Evolutionary conservation across 371 early-diverging fungal species (phyloP).

Genomic region (Mucor circinelloides): DNA sequence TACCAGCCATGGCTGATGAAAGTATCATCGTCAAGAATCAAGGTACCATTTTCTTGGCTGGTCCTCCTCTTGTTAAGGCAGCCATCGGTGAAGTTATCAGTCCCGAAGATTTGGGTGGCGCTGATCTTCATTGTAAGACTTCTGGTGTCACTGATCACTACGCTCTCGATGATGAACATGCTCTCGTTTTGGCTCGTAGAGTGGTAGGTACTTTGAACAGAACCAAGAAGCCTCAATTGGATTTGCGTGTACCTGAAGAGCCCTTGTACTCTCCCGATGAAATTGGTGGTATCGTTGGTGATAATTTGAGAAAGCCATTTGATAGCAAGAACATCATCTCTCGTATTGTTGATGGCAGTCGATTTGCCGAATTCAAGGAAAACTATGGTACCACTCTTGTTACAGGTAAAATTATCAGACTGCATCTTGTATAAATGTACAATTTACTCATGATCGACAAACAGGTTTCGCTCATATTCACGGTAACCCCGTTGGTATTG

Average conservation of each 20-base stretch:
- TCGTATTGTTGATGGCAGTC: constrained; percentile 93
- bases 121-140: constrained; percentile 94
- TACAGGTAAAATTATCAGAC: constrained; percentile 61
- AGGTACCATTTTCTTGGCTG: constrained; percentile 97
- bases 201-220: constrained; percentile 87
- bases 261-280: constrained; percentile 88
- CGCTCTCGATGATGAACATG: constrained; percentile 92
- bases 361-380: constrained; percentile 95
- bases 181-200: constrained; percentile 85
- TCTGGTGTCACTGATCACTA: constrained; percentile 97
- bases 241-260: constrained; percentile 63
- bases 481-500: constrained; percentile 94
- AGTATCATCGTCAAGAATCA: constrained; percentile 95
- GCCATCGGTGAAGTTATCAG: constrained; percentile 96
- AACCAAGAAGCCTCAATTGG: constrained; percentile 62
- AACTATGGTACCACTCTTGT: constrained; percentile 92
- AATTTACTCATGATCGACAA: neutral
- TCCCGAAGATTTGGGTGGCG: constrained; percentile 97
- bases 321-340: constrained; percentile 95
- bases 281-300: constrained; percentile 95
- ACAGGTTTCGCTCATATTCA: constrained; percentile 91
- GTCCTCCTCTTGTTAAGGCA: constrained; percentile 96
- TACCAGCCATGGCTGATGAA: constrained; percentile 99
- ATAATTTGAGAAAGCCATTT: constrained; percentile 89
- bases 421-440: neutral